Percentiles rank a stretch among this genome's conserved stretches.
Evolutionary conservation across 2,329 filamentous ascomycete genomes (phyloP).

Genomic region (Lachnellula arida): DNA sequence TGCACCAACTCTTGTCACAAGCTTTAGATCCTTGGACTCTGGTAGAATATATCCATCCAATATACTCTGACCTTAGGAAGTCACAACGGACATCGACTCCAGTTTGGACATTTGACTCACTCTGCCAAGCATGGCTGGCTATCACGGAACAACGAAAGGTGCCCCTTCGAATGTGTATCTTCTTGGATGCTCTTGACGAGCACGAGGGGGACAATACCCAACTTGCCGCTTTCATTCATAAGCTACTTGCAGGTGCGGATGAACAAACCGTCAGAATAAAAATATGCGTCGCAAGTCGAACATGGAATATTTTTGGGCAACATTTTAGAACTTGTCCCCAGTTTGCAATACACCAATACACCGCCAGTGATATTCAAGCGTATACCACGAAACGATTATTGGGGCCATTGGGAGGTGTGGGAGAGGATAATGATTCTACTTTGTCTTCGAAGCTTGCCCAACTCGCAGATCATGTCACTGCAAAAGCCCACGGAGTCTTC

Average conservation of each 20-base stretch:
- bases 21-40: background rate
- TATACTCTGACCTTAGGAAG: background rate
- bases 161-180: background rate
- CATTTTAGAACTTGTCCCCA: background rate
- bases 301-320: background rate
- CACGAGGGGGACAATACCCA: background rate
- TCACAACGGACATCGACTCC: background rate
- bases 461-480: background rate
- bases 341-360: conserved; percentile 1
- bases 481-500: conserved; percentile 3
- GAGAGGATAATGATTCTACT: background rate
- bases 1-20: background rate
- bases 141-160: background rate
- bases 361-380: background rate
- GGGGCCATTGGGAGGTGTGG: background rate
- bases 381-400: background rate
- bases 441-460: background rate
- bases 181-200: conserved; percentile 7
- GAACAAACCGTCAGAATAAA: background rate
- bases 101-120: background rate
- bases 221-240: background rate
- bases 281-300: conserved; percentile 3
- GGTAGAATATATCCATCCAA: background rate
- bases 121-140: background rate
- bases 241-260: background rate